These are phyloP conservation scores for Sugiyamaella mastotermitis DNA, from an alignment of 805 yeast species.

Conservation along the genomic window DNA sequence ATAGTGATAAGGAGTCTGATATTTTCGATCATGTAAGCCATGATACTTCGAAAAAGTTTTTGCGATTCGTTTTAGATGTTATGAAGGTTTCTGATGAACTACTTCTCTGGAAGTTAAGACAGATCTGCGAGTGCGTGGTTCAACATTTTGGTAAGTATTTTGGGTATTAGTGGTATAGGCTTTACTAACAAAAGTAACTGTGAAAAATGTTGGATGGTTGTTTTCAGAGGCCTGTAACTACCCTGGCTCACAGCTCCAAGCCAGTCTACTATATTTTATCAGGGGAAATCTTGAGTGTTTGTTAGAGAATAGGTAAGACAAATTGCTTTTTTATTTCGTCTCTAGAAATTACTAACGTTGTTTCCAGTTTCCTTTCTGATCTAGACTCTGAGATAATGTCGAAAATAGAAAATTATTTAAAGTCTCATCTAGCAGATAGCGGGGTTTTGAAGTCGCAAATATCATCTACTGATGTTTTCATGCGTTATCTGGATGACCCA, in stretches of 20 bases:
- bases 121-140: slow-evolving; percentile 48
- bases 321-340: not conserved
- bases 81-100: slow-evolving; percentile 60
- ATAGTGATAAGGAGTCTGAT: slow-evolving; percentile 40
- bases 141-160: slow-evolving; percentile 48
- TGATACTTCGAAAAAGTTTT: slow-evolving; percentile 35
- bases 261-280: slow-evolving; percentile 62
- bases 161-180: slow-evolving; percentile 5
- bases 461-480: not conserved
- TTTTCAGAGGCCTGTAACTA: slow-evolving; percentile 48
- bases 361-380: slow-evolving; percentile 6
- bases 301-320: slow-evolving; percentile 39
- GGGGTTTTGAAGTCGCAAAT: too few species aligned
- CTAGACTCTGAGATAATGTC: slow-evolving; percentile 6
- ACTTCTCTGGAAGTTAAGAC: slow-evolving; percentile 51
- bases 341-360: slow-evolving; percentile 4
- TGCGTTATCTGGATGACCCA: slow-evolving; percentile 25
- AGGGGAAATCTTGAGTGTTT: slow-evolving; percentile 58
- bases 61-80: slow-evolving; percentile 50
- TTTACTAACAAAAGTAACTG: slow-evolving; percentile 17
- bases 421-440: slow-evolving; percentile 4
- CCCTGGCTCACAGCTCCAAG: slow-evolving; percentile 49
- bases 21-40: slow-evolving; percentile 28
- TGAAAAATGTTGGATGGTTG: slow-evolving; percentile 56
- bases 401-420: slow-evolving; percentile 11